phyloP scores from a whole-genome alignment of 176 grass and related monocot genomes.

The Eremochloa ophiuroides region DNA sequence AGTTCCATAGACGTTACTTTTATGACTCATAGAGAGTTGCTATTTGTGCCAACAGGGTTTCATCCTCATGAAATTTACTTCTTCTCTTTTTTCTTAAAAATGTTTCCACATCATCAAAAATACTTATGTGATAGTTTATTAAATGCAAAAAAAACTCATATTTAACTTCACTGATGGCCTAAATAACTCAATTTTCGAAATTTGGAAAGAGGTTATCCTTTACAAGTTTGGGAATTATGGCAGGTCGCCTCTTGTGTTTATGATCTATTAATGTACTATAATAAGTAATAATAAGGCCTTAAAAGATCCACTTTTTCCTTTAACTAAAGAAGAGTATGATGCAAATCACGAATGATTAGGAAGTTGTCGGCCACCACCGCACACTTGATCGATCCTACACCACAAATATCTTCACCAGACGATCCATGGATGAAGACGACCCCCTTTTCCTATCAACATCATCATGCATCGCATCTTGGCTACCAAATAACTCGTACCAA shows the following conservation, averaged over 20 bases:
- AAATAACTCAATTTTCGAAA: neutral
- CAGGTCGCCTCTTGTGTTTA: neutral
- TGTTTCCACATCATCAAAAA: no score
- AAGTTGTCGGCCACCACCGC: constrained; percentile 7
- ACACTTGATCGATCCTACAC: neutral
- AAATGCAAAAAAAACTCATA: no score
- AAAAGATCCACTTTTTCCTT: neutral
- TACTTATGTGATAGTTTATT: no score
- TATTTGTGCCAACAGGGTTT: no score
- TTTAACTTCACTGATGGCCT: no score
- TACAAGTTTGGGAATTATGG: neutral
- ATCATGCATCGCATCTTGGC: neutral
- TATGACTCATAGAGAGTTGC: no score
- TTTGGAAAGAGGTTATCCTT: neutral
- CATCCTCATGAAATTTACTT: no score
- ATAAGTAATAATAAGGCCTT: neutral
- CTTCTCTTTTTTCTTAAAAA: no score
- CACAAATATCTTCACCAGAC: neutral
- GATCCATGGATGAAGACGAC: neutral
- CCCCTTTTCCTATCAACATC: neutral
- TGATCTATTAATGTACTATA: neutral
- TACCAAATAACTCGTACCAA: neutral
- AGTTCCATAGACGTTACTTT: no score
- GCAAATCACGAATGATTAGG: neutral
- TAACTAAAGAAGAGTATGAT: neutral